phyloP scores from a whole-genome alignment of 2,329 filamentous ascomycete genomes.

The Cadophora sp. region DNA sequence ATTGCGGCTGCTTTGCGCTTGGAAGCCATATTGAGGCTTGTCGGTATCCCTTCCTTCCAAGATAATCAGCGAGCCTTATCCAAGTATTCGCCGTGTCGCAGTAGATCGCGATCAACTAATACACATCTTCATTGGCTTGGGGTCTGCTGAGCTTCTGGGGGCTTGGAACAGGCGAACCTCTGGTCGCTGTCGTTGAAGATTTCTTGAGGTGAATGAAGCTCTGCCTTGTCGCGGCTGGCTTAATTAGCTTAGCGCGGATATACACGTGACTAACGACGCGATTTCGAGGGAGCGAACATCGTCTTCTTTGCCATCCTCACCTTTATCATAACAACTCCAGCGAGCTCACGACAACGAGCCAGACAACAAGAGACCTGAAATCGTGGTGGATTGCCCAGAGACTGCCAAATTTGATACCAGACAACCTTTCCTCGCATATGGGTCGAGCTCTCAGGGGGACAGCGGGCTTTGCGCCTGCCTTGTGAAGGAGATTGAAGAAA shows the following conservation, averaged over 20 bases:
- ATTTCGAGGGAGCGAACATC: constrained; percentile 8
- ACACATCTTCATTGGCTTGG: neutral
- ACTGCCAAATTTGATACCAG: neutral
- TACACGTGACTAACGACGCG: constrained; percentile 8
- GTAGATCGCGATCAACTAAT: neutral
- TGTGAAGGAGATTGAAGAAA: constrained; percentile 35
- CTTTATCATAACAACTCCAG: constrained; percentile 1
- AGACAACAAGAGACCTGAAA: neutral
- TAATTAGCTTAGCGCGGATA: neutral
- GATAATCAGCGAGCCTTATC: neutral
- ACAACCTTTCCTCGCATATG: constrained; percentile 35
- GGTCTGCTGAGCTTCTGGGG: neutral
- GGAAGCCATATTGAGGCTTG: constrained; percentile 72
- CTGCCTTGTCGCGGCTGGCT: neutral
- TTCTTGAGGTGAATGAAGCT: constrained; percentile 1
- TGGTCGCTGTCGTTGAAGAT: neutral
- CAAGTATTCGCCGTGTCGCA: constrained; percentile 8
- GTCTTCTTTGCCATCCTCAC: constrained; percentile 4
- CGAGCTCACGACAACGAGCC: constrained; percentile 11
- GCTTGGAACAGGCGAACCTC: neutral
- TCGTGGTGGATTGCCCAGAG: neutral
- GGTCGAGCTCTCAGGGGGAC: constrained; percentile 35
- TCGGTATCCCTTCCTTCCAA: constrained; percentile 1
- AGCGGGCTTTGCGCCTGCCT: constrained; percentile 43
- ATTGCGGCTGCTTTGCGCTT: constrained; percentile 88